These are phyloP conservation scores for Rhodotorula toruloides DNA, from an alignment of 768 basidiomycete species.

Conservation along the genomic window DNA sequence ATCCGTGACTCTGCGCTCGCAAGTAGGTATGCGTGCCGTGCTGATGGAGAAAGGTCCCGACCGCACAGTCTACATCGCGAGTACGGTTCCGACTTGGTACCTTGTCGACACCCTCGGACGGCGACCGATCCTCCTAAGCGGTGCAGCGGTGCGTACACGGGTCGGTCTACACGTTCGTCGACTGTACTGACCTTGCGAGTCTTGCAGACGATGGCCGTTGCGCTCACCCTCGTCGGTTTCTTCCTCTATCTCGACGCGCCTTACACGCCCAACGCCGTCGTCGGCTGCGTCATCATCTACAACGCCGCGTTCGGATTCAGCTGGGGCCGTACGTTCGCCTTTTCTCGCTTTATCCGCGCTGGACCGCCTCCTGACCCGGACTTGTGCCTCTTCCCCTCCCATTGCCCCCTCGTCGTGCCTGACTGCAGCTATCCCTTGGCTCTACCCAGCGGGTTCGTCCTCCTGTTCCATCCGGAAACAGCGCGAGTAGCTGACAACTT, in stretches of 20 bases:
- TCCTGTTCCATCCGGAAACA: too few relatives aligned
- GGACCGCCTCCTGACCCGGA: neutral
- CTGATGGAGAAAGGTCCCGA: conserved; percentile 42
- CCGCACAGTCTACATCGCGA: conserved; percentile 11
- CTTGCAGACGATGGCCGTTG: conserved; percentile 61
- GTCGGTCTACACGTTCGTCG: too few relatives aligned
- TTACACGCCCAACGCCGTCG: conserved; percentile 78
- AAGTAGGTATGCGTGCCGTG: too few relatives aligned
- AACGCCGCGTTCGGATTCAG: conserved; percentile 79
- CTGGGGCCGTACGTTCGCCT: conserved; percentile 9
- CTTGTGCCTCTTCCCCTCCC: too few relatives aligned
- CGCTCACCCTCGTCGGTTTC: conserved; percentile 76
- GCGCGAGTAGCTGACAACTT: neutral
- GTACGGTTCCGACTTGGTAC: conserved; percentile 64
- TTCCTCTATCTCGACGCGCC: conserved; percentile 89
- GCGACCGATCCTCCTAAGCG: conserved; percentile 75
- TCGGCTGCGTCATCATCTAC: conserved; percentile 80
- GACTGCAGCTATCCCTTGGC: conserved; percentile 3
- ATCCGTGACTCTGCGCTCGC: conserved; percentile 62
- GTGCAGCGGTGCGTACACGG: conserved; percentile 61
- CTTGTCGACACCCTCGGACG: conserved; percentile 88
- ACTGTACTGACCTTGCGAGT: neutral
- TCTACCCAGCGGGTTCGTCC: neutral
- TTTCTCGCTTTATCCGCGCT: neutral
- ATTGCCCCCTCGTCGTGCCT: neutral